Evolutionary conservation across 352 stramenopile genomes (phyloP).

Genomic region (Pythium rhizo-oryzae): DNA sequence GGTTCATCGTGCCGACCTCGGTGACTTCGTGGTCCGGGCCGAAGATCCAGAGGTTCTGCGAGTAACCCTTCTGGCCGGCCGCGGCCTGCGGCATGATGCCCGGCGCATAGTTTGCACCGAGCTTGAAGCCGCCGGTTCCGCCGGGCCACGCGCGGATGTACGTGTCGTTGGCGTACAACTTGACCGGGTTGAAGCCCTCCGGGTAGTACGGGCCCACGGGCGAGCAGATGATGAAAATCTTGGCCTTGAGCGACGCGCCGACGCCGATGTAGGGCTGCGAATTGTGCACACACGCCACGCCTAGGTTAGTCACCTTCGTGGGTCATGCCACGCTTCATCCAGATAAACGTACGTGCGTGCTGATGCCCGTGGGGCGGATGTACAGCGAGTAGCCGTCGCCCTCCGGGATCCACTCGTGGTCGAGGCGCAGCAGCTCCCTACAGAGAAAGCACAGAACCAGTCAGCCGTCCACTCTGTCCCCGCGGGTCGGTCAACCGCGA

Average conservation of each 20-base stretch:
- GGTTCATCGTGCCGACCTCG: slow-evolving; percentile 97
- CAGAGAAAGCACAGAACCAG: background rate
- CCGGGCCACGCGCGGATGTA: slow-evolving; percentile 97
- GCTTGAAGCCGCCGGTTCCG: slow-evolving; percentile 93
- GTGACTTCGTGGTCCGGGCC: slow-evolving; percentile 91
- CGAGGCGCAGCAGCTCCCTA: slow-evolving; percentile 72
- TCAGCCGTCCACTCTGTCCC: background rate
- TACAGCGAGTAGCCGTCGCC: slow-evolving; percentile 97
- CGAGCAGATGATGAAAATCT: slow-evolving; percentile 96
- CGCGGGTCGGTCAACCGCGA: too few species aligned
- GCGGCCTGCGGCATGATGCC: slow-evolving; percentile 93
- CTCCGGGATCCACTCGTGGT: slow-evolving; percentile 94
- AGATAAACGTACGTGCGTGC: slow-evolving; percentile 56
- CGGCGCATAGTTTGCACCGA: slow-evolving; percentile 90
- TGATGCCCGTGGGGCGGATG: slow-evolving; percentile 94
- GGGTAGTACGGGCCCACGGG: slow-evolving; percentile 98
- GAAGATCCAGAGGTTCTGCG: slow-evolving; percentile 96
- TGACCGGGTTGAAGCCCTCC: slow-evolving; percentile 92
- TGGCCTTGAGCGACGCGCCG: slow-evolving; percentile 82
- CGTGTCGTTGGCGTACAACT: slow-evolving; percentile 89
- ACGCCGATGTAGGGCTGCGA: slow-evolving; percentile 90
- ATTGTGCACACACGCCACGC: background rate
- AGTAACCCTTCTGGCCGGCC: slow-evolving; percentile 86
- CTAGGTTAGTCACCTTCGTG: background rate
- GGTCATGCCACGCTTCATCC: too few species aligned